Evolutionary conservation across 192 early-diverging fungal genomes (phyloP).

Genomic region (Kickxella alabastrina): DNA sequence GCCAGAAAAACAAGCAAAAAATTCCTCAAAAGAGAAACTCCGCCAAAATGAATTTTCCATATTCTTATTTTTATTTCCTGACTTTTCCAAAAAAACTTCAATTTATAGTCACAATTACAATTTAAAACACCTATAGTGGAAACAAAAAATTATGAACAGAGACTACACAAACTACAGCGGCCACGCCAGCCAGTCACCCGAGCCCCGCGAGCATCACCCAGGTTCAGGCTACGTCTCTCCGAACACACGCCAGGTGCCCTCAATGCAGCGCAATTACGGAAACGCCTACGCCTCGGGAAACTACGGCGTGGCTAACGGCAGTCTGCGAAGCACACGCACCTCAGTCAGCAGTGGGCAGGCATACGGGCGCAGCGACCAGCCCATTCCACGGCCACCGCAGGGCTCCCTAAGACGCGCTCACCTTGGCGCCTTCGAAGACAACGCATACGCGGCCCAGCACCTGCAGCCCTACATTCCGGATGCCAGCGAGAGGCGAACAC

Average conservation of each 20-base stretch:
- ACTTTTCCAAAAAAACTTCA: too few relatives aligned
- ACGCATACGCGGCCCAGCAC: conserved; percentile 3
- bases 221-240: not conserved
- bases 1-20: not conserved
- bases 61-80: not conserved
- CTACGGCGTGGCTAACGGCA: conserved; percentile 17
- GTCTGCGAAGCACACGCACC: conserved; percentile 43
- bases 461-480: conserved; percentile 43
- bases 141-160: conserved; percentile 32
- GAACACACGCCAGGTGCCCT: not conserved
- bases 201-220: not conserved
- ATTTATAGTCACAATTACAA: too few relatives aligned
- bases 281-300: too few relatives aligned
- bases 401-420: conserved; percentile 4
- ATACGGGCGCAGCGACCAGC: too few relatives aligned
- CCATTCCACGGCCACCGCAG: not conserved
- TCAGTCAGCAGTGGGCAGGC: too few relatives aligned
- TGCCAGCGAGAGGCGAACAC: conserved; percentile 29
- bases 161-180: conserved; percentile 13
- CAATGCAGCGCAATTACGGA: not conserved
- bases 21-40: too few relatives aligned
- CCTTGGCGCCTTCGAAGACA: conserved; percentile 1
- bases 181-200: conserved; percentile 9
- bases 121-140: too few relatives aligned
- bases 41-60: too few relatives aligned